Evolutionary conservation across 208 protist genomes (phyloP).

Genomic region (Trypanosoma platydactyli): DNA sequence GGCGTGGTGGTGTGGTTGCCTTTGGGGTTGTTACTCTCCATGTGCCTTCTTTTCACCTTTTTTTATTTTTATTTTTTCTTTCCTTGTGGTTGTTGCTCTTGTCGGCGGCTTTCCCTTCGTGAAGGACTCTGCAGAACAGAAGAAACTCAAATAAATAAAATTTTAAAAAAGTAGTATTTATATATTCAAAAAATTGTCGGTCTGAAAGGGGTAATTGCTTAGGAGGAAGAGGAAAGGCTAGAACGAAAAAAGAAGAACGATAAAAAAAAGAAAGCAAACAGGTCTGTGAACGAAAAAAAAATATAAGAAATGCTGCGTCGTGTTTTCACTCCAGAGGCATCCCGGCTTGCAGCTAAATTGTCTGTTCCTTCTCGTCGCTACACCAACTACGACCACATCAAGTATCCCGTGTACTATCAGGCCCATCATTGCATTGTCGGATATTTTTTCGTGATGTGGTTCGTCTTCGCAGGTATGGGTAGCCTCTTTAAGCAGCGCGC

Average conservation of each 20-base stretch:
- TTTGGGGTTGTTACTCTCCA: too few species aligned
- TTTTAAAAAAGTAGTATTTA: not conserved
- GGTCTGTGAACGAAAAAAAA: constrained; percentile 11
- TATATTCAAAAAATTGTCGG: too few species aligned
- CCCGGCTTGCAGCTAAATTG: constrained; percentile 32
- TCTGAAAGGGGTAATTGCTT: too few species aligned
- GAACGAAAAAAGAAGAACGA: not conserved
- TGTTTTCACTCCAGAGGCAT: constrained; percentile 43
- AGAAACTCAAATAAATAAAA: too few species aligned
- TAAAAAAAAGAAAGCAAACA: constrained; percentile 1
- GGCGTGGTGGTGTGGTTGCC: too few species aligned
- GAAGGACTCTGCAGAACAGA: too few species aligned
- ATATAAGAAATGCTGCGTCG: constrained; percentile 67
- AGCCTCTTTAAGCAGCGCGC: constrained; percentile 38
- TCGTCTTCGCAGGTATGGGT: constrained; percentile 66
- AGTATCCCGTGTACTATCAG: constrained; percentile 70
- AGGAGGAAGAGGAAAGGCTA: not conserved
- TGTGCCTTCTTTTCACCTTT: too few species aligned
- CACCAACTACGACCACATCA: constrained; percentile 83
- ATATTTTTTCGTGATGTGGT: constrained; percentile 81
- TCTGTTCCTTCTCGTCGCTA: constrained; percentile 45
- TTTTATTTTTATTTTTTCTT: too few species aligned
- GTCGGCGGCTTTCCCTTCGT: too few species aligned
- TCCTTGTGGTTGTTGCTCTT: too few species aligned
- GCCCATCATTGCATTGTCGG: constrained; percentile 42